These are phyloP conservation scores for Magnolia officinalis DNA, from an alignment of 164 flowering plant genomes.

Conservation along the genomic window DNA sequence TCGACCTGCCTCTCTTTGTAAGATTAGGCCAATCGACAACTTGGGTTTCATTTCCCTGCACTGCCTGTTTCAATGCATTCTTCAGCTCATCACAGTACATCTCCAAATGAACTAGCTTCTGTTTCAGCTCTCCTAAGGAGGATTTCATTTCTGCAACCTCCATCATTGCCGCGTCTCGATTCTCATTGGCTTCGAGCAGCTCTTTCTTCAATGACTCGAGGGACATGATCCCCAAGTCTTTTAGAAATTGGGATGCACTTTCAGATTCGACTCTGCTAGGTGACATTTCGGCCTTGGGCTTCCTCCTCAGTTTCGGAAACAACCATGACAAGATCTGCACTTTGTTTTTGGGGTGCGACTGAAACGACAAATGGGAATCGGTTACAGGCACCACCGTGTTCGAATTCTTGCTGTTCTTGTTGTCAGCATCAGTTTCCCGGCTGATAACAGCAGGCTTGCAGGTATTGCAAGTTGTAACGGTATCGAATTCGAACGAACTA, in stretches of 20 bases:
- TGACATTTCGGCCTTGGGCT: conserved; percentile 56
- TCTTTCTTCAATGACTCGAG: conserved; percentile 70
- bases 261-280: conserved; percentile 56
- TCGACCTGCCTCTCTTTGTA: conserved; percentile 40
- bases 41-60: conserved; percentile 33
- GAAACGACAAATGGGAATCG: conserved; percentile 49
- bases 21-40: conserved; percentile 29
- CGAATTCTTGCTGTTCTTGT: conserved; percentile 30
- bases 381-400: conserved; percentile 51
- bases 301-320: conserved; percentile 68
- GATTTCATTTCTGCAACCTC: conserved; percentile 79
- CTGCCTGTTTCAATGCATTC: conserved; percentile 55
- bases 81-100: conserved; percentile 77
- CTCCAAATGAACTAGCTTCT: conserved; percentile 70
- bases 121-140: conserved; percentile 60
- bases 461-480: conserved; percentile 58
- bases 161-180: conserved; percentile 59
- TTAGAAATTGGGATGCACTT: conserved; percentile 49
- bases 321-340: conserved; percentile 59
- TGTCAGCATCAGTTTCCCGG: conserved; percentile 28
- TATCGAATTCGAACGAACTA: conserved; percentile 53
- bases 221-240: conserved; percentile 53
- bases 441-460: conserved; percentile 59
- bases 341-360: conserved; percentile 42
- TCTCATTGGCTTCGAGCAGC: conserved; percentile 67